Percentiles rank a stretch among this genome's conserved stretches.
phyloP scores from a whole-genome alignment of 768 basidiomycete species.

The Pleurotus ostreatus region DNA sequence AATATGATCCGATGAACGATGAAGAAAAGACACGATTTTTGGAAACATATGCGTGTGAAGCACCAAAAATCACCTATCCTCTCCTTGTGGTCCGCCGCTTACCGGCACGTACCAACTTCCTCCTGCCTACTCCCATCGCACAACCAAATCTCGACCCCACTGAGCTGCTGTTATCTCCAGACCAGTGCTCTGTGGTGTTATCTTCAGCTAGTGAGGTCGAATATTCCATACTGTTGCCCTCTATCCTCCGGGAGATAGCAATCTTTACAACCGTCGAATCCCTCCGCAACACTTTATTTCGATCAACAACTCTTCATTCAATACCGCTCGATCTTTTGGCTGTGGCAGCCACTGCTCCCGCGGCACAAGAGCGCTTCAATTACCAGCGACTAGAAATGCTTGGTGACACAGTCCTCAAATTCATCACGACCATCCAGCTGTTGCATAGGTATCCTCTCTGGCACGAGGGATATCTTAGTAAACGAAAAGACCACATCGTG shows the following conservation, averaged over 20 bases:
- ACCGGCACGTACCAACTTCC: constrained; percentile 56
- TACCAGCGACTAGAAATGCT: constrained; percentile 76
- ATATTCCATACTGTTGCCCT: constrained; percentile 58
- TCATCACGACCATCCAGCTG: constrained; percentile 53
- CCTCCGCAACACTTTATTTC: constrained; percentile 45
- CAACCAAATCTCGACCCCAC: constrained; percentile 15
- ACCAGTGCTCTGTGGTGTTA: constrained; percentile 42
- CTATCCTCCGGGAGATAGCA: constrained; percentile 57
- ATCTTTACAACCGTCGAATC: constrained; percentile 48
- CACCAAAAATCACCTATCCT: constrained; percentile 51
- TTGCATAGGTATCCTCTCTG: constrained; percentile 64
- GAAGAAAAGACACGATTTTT: constrained; percentile 43
- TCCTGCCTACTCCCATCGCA: constrained; percentile 24
- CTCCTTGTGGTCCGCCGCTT: constrained; percentile 52
- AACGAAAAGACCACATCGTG: constrained; percentile 70
- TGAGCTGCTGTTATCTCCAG: constrained; percentile 39
- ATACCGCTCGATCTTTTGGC: constrained; percentile 49
- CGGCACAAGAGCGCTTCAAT: constrained; percentile 51
- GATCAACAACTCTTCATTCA: constrained; percentile 29
- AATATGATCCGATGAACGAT: constrained; percentile 40
- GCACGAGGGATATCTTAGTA: constrained; percentile 75
- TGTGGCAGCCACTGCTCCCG: constrained; percentile 59
- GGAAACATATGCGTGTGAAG: constrained; percentile 22
- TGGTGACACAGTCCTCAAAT: constrained; percentile 75
- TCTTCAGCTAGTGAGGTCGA: constrained; percentile 49